phyloP scores from a whole-genome alignment of 495 filamentous ascomycete genomes.

The Articulospora tetracladia region DNA sequence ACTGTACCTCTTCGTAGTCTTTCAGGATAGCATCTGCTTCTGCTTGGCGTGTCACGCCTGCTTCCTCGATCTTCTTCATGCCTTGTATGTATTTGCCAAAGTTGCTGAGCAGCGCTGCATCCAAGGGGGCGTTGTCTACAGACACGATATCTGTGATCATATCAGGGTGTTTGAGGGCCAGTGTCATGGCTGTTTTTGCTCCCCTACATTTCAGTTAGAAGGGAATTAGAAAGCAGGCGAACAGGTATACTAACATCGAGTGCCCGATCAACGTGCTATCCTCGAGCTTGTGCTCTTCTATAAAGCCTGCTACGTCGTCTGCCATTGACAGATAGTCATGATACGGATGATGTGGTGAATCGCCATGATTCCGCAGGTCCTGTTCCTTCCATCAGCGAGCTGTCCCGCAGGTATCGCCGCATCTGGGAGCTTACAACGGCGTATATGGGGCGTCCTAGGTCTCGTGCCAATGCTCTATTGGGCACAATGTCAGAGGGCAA shows the following conservation, averaged over 20 bases:
- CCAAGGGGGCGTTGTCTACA: constrained; percentile 91
- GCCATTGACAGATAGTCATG: constrained; percentile 89
- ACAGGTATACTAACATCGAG: constrained; percentile 66
- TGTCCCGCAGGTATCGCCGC: background rate
- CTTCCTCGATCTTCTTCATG: constrained; percentile 76
- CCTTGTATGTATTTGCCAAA: constrained; percentile 81
- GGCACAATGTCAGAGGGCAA: constrained; percentile 17
- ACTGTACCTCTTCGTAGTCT: constrained; percentile 72
- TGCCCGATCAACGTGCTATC: constrained; percentile 82
- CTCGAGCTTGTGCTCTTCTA: constrained; percentile 65
- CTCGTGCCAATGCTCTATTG: constrained; percentile 71
- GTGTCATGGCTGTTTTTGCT: constrained; percentile 89
- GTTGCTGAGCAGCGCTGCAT: constrained; percentile 64
- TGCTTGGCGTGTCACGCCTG: constrained; percentile 57
- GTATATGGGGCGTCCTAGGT: constrained; percentile 78
- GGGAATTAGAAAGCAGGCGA: background rate
- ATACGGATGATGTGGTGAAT: constrained; percentile 69
- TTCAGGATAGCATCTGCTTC: constrained; percentile 80
- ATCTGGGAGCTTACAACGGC: constrained; percentile 58
- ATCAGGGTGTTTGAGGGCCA: constrained; percentile 66
- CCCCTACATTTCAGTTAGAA: constrained; percentile 52
- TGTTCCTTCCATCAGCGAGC: constrained; percentile 29
- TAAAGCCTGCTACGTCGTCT: constrained; percentile 79
- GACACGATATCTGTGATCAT: constrained; percentile 67
- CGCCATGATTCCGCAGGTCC: constrained; percentile 95